These are phyloP conservation scores for Chaetomiaceae sp. DNA, from an alignment of 2,329 filamentous ascomycete genomes.

Conservation along the genomic window DNA sequence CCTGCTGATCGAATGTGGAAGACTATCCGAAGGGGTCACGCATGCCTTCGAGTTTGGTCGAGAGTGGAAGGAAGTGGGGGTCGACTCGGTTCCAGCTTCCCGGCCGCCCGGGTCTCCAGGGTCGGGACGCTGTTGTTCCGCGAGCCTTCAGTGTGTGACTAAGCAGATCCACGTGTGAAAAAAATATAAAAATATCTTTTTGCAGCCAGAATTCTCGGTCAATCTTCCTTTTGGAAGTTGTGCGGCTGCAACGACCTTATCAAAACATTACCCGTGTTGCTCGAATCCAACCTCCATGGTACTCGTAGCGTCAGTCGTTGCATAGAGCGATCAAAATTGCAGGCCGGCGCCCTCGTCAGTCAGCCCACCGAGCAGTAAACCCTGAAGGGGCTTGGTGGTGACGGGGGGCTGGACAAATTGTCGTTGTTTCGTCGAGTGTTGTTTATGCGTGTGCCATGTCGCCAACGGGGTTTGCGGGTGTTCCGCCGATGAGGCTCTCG, in stretches of 20 bases:
- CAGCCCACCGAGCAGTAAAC: conserved; percentile 34
- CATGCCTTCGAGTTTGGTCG: no score
- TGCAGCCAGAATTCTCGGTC: neutral
- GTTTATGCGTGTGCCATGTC: neutral
- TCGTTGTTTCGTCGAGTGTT: neutral
- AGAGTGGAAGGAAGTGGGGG: no score
- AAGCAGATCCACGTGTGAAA: neutral
- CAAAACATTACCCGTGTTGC: conserved; percentile 70
- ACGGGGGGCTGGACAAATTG: conserved; percentile 38
- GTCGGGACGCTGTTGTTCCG: neutral
- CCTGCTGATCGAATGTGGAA: no score
- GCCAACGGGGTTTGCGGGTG: neutral
- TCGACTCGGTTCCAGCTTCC: neutral
- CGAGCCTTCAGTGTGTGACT: neutral
- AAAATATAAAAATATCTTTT: neutral
- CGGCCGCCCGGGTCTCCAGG: neutral
- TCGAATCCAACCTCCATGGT: conserved; percentile 54
- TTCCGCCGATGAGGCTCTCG: conserved; percentile 6
- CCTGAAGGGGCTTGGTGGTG: conserved; percentile 33
- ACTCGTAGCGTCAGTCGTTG: conserved; percentile 69
- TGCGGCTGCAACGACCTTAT: conserved; percentile 67
- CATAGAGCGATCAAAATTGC: conserved; percentile 74
- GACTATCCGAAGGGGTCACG: no score
- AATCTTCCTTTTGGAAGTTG: conserved; percentile 56
- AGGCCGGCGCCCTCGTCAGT: conserved; percentile 52